Evolutionary conservation across 768 basidiomycete genomes (phyloP), one percentile per base, ranked within the genome.

Genomic region (Clitopilus hobsonii): DNA sequence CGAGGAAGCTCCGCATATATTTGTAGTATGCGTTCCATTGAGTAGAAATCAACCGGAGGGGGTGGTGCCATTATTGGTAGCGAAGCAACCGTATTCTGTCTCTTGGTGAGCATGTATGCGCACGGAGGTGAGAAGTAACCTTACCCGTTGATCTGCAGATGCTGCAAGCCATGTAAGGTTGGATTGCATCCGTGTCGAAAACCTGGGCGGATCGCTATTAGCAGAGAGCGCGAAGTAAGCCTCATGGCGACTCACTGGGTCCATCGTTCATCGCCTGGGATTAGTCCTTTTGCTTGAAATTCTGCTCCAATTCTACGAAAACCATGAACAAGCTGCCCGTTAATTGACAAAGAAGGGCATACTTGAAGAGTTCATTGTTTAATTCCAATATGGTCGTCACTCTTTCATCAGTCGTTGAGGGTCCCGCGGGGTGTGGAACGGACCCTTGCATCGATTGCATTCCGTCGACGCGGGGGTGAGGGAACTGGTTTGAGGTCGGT

Each of bases 141-240:
- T 50, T 71, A 84, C 83, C 32, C 70, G 72, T 62, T 72, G 74
- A 49, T 74, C 88, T 38, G 82, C 84, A n/a, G 79, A 81, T 18
- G 82, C 78, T 47, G 86, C 86, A 59, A 90, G 68, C 84, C 84
- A 90, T 1, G 79, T 72, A 13, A 91, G 74, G 65, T 91, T 91
- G 26, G 83, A 78, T 61, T 90, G 86, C 36, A 91, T 68, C 49
- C 88, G 81, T 11, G 54, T 52, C 2, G 79, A 68, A 68, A 82
- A 90, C 63, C 89, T 90, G 60, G 25, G 48, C 22, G n/a, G 32
- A 36, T 60, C 50, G 50, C 52, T 30, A 36, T 53, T 47, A 27
- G 51, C 54, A 49, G 58, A 38, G 14, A 16, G 14, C 49, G 32
- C 23, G 28, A n/a, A 23, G 51, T 18, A 16, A 54, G 45, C 38